Conservation (phyloP, 148 eudicot species). For the Fagopyrum homotropicum region DNA sequence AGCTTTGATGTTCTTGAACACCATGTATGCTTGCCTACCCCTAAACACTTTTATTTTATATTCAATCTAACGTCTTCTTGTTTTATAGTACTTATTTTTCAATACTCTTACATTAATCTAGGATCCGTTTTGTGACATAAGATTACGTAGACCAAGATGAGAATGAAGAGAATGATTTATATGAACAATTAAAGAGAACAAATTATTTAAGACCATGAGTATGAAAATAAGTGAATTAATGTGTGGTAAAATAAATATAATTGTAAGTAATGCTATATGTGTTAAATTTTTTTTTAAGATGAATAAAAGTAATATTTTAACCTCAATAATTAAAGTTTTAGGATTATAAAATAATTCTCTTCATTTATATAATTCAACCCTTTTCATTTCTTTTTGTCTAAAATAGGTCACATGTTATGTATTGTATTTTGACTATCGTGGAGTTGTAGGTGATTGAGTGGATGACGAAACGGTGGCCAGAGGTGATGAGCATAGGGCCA, state of each 20-base stretch:
- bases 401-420: not conserved
- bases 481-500: constrained; percentile 32
- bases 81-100: no score
- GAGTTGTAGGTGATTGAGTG: constrained; percentile 22
- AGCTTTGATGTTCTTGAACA: not conserved
- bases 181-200: no score
- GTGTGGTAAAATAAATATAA: not conserved
- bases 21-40: not conserved
- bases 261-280: no score
- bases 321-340: not conserved
- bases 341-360: not conserved
- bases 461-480: constrained; percentile 20
- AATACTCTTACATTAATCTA: no score
- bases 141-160: no score
- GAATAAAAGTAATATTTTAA: not conserved
- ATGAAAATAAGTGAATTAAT: not conserved
- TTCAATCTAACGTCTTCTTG: no score
- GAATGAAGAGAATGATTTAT: no score
- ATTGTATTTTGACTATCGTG: no score
- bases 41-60: no score
- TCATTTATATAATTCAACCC: not conserved
- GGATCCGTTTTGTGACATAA: no score
- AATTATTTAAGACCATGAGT: no score
- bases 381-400: not conserved
- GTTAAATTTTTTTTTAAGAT: no score